Percentiles rank a stretch among this genome's conserved stretches.
phyloP scores from a whole-genome alignment of 257 asterid species.

The Salvia rosmarinus region DNA sequence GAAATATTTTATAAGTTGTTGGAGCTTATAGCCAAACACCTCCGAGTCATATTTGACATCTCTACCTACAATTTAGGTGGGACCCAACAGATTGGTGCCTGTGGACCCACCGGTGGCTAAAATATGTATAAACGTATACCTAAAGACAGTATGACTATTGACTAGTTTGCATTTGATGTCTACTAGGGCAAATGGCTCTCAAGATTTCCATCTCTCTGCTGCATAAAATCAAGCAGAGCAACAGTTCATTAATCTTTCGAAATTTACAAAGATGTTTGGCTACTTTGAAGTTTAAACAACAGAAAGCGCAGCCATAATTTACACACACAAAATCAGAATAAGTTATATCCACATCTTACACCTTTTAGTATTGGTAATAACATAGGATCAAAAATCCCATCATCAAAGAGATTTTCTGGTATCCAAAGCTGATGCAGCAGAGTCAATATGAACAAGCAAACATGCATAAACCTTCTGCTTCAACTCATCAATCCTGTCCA shows the following conservation, averaged over 20 bases:
- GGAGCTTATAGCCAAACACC: no score
- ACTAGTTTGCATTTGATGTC: no score
- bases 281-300: neutral
- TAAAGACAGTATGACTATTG: no score
- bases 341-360: slow-evolving; percentile 30
- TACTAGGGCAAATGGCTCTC: no score
- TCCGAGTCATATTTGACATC: no score
- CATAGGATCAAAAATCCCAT: neutral
- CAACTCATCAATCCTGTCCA: slow-evolving; percentile 60
- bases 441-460: slow-evolving; percentile 76
- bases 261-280: slow-evolving; percentile 12
- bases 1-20: no score
- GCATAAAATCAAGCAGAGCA: neutral
- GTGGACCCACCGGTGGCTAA: no score
- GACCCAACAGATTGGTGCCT: no score
- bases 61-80: no score
- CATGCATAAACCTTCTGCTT: slow-evolving; percentile 81
- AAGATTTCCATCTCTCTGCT: no score
- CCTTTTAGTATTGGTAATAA: neutral
- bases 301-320: neutral
- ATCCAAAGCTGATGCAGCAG: slow-evolving; percentile 86
- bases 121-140: no score
- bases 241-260: neutral
- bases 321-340: slow-evolving; percentile 14
- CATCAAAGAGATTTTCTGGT: slow-evolving; percentile 41